Base-by-base conservation (phyloP, 78 protist species). In the Dictyostelium capitatum region DNA sequence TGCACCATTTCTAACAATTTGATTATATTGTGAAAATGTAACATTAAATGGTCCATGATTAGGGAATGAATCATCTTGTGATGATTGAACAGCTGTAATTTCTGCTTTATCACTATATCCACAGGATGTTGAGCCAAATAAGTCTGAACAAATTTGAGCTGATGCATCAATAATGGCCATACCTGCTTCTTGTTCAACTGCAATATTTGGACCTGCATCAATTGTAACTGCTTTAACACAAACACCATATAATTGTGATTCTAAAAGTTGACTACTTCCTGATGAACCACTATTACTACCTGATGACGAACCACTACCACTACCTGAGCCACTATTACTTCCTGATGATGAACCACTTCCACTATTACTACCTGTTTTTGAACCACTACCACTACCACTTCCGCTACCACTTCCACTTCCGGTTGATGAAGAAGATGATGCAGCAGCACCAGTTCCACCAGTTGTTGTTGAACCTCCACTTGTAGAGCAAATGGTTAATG, bases 101-200 rank as follows among this genome's bases (percentile, higher is more conserved):
- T 19, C 1, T 32, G 54, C 19, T 41, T 8, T 20, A 54, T 83
- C 90, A 32, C 43, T 15, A 80, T 80, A 83, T 3, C 90, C 90
- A 72, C 90, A 83, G 6, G 48, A n/a, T 32, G 51, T 15, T 3
- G 70, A 50, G 5, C 81, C 79, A 37, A 83, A 83, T 3, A 83
- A 53, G 20, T 67, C 73, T 37, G 37, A 80, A 14, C 90, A 83
- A 37, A 54, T 37, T 54, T 83, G 79, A 53, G 90, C 32, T 17
- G 90, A 83, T 19, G 90, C 90, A 72, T 83, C 90, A 70, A 83
- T 83, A 54, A 83, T 70, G 53, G 90, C 30, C 90, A 83, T 83
- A 53, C 69, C 69, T 14, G 90, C 90, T 43, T 83, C 80, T 72
- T 83, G 67, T 72, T 83, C 90, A 54, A 83, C 90, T 23, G 48